Evolutionary conservation across 2,329 filamentous ascomycete genomes (phyloP).

Genomic region (Pezicula carpinea): DNA sequence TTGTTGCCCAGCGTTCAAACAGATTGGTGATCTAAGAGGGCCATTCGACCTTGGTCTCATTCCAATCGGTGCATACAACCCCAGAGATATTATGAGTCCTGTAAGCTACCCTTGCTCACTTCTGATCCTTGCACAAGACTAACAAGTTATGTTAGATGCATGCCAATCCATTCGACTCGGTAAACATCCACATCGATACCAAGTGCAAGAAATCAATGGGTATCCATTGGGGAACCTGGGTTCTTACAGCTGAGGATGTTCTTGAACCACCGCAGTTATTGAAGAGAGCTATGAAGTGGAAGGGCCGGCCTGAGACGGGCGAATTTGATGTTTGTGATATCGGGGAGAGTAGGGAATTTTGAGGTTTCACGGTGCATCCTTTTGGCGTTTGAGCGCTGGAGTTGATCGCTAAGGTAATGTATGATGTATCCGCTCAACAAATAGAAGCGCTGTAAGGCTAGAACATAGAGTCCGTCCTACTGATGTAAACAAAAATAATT

Average conservation of each 20-base stretch:
- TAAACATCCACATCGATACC: slow-evolving; percentile 86
- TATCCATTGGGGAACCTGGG: slow-evolving; percentile 94
- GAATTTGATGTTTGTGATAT: slow-evolving; percentile 81
- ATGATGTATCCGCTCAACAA: too few relatives aligned
- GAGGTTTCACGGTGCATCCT: slow-evolving; percentile 15
- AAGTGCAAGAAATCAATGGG: slow-evolving; percentile 72
- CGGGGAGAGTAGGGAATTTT: slow-evolving; percentile 77
- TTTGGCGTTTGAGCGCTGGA: neutral
- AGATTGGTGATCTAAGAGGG: slow-evolving; percentile 75
- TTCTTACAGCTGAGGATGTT: slow-evolving; percentile 78
- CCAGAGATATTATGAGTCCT: slow-evolving; percentile 65
- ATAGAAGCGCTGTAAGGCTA: too few relatives aligned
- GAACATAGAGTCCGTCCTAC: too few relatives aligned
- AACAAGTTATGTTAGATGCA: slow-evolving; percentile 50
- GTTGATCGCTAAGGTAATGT: too few relatives aligned
- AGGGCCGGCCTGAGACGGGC: slow-evolving; percentile 64
- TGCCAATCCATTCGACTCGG: slow-evolving; percentile 78
- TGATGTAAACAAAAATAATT: too few relatives aligned
- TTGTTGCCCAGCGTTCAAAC: slow-evolving; percentile 74
- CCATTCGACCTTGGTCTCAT: slow-evolving; percentile 90
- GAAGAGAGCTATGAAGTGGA: slow-evolving; percentile 64
- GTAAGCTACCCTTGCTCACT: too few relatives aligned
- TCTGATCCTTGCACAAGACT: too few relatives aligned
- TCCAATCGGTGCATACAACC: slow-evolving; percentile 86
- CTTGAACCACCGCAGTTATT: slow-evolving; percentile 74